Evolutionary conservation across 2,329 filamentous ascomycete species (phyloP).

Genomic region (Pyricularia grisea): DNA sequence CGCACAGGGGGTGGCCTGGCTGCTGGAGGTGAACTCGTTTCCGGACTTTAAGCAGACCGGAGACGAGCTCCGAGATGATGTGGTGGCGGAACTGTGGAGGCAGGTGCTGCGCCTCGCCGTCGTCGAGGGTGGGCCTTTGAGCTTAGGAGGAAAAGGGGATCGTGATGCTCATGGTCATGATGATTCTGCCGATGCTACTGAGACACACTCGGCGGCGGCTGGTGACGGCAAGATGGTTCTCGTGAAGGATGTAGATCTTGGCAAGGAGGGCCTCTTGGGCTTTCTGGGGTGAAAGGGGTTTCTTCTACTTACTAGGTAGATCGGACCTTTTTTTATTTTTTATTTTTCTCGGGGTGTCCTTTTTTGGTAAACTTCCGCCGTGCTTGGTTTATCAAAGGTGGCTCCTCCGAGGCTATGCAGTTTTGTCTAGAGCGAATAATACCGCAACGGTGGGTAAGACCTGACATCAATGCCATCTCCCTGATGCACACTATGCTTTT

Average conservation of each 20-base stretch:
- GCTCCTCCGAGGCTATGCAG: background rate
- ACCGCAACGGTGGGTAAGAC: background rate
- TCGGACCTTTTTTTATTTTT: background rate
- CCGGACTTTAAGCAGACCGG: conserved; percentile 95
- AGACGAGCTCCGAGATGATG: conserved; percentile 48
- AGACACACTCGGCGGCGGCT: conserved; percentile 11
- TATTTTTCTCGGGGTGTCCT: too few relatives aligned
- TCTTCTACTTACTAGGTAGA: background rate
- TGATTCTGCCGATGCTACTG: background rate
- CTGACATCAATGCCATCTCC: background rate
- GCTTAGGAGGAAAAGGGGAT: conserved; percentile 1
- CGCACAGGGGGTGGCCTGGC: conserved; percentile 50
- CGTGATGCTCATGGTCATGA: too few relatives aligned
- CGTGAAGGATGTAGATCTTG: conserved; percentile 45
- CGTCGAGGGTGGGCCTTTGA: conserved; percentile 19
- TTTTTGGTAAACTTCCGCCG: background rate
- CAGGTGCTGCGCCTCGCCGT: conserved; percentile 62
- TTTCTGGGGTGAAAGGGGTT: background rate
- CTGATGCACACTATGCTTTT: background rate
- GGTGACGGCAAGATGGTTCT: conserved; percentile 31
- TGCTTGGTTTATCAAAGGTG: background rate
- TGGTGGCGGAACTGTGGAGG: conserved; percentile 71
- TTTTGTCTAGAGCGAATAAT: background rate
- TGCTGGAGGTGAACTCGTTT: conserved; percentile 92
- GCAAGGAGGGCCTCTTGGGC: conserved; percentile 21